phyloP scores from a whole-genome alignment of 495 filamentous ascomycete species.

The Astrothelium subdiscretum region DNA sequence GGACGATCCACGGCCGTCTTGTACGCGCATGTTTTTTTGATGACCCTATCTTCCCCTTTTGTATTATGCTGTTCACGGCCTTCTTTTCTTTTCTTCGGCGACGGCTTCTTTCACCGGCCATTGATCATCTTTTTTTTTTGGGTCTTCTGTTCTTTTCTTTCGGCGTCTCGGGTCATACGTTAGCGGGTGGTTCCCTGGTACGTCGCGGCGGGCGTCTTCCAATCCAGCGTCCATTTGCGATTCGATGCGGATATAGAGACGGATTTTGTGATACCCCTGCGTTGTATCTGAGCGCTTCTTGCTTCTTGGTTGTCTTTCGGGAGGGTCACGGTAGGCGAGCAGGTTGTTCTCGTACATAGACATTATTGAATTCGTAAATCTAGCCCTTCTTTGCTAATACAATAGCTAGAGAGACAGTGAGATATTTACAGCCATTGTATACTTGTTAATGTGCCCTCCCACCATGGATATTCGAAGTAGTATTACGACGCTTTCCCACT shows the following conservation, averaged over 20 bases:
- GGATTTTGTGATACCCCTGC: background rate
- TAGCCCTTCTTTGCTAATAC: background rate
- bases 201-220: too few species aligned
- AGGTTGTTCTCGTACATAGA: too few species aligned
- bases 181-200: background rate
- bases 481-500: background rate
- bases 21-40: background rate
- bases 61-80: background rate
- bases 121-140: background rate
- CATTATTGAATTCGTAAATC: background rate
- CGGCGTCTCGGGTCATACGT: background rate
- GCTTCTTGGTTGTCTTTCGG: too few species aligned
- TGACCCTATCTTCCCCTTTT: background rate
- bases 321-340: too few species aligned
- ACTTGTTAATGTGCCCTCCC: background rate
- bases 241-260: background rate
- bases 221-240: too few species aligned
- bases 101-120: background rate
- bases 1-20: background rate
- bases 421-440: background rate
- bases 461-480: background rate
- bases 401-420: background rate
- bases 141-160: background rate
- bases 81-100: background rate
- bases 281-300: too few species aligned